These are phyloP conservation scores for Sugiyamaella novakii DNA, from an alignment of 1,139 yeast species.

Conservation along the genomic window DNA sequence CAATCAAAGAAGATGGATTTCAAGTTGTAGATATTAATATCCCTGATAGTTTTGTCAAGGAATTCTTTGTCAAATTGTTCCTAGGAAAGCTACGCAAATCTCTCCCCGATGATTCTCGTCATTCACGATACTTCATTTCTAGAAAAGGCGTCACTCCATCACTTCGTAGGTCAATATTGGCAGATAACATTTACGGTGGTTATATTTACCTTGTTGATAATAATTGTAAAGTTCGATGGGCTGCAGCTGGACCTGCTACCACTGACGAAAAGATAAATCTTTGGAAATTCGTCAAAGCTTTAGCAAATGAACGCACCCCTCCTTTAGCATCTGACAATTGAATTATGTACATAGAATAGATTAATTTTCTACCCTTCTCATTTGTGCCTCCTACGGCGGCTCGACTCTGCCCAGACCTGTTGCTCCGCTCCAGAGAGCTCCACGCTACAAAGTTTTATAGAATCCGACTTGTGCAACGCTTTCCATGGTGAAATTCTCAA, in stretches of 20 bases:
- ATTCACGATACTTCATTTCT: constrained; percentile 62
- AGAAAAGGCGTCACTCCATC: constrained; percentile 61
- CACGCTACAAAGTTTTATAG: too few relatives aligned
- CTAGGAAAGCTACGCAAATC: constrained; percentile 48
- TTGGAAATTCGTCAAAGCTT: constrained; percentile 61
- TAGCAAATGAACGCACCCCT: constrained; percentile 20
- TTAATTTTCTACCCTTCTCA: too few relatives aligned
- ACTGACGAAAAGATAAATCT: constrained; percentile 62
- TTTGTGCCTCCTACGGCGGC: too few relatives aligned
- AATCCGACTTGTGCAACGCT: too few relatives aligned
- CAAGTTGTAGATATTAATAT: constrained; percentile 76
- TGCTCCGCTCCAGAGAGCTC: too few relatives aligned
- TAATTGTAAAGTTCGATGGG: constrained; percentile 83
- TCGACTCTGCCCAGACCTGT: too few relatives aligned
- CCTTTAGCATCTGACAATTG: neutral
- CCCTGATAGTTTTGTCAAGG: constrained; percentile 72
- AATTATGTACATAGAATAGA: too few relatives aligned
- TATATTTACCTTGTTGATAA: constrained; percentile 77
- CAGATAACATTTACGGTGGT: constrained; percentile 81
- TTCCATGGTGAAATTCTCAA: too few relatives aligned
- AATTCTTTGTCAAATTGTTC: constrained; percentile 56
- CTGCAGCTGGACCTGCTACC: constrained; percentile 78
- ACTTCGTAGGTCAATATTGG: constrained; percentile 59
- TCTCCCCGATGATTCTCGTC: constrained; percentile 49
- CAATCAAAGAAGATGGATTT: constrained; percentile 43